Evolutionary conservation across 768 basidiomycete species (phyloP).

Genomic region (Paxillus rubicundulus): DNA sequence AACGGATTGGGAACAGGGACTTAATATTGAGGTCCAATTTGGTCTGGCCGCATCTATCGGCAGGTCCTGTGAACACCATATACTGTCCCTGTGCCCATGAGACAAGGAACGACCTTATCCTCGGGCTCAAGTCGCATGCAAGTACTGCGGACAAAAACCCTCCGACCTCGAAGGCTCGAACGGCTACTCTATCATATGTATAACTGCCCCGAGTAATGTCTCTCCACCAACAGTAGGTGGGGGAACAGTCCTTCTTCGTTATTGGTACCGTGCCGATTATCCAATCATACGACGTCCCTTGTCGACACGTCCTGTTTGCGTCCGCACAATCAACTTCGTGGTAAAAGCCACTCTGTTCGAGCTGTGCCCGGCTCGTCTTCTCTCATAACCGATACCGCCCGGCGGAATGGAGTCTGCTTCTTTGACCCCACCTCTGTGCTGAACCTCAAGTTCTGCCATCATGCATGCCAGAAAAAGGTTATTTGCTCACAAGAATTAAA

Average conservation of each 20-base stretch:
- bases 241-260: neutral
- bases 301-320: neutral
- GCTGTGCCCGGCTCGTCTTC: slow-evolving; percentile 6
- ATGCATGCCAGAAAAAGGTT: neutral
- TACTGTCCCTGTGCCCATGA: neutral
- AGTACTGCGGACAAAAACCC: neutral
- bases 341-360: neutral
- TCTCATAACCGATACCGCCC: slow-evolving; percentile 15
- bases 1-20: neutral
- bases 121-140: neutral
- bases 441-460: neutral
- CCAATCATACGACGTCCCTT: neutral
- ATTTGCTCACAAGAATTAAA: no score
- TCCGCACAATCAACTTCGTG: neutral
- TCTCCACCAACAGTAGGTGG: neutral
- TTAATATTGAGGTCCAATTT: neutral
- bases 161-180: neutral
- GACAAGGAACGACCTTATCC: neutral
- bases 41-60: neutral
- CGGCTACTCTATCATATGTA: neutral
- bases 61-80: neutral
- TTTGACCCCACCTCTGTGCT: neutral
- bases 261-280: slow-evolving; percentile 2
- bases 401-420: neutral
- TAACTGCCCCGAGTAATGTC: neutral